Percentiles rank a stretch among this genome's conserved stretches.
These are phyloP conservation scores for Wilhelminamyces savonicus DNA, from an alignment of 805 yeast species.

Conservation along the genomic window DNA sequence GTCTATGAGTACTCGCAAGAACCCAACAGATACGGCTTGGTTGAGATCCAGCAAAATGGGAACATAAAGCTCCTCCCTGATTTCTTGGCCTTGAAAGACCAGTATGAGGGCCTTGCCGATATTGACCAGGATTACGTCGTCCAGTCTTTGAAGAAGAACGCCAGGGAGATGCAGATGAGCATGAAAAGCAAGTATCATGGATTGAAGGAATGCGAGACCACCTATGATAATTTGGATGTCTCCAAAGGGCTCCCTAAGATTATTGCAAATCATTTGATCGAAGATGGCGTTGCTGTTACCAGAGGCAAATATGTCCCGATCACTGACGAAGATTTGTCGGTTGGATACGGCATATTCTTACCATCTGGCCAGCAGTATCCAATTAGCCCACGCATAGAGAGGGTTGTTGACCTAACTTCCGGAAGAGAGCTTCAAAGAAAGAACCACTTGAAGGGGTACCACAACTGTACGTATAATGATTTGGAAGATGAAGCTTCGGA, in stretches of 20 bases:
- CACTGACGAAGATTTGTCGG: conserved; percentile 33
- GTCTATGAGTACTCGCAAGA: conserved; percentile 80
- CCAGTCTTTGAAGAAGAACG: conserved; percentile 18
- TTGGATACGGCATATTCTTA: conserved; percentile 37
- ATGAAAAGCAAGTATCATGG: conserved; percentile 11
- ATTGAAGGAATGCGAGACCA: conserved; percentile 24
- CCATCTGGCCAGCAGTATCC: conserved; percentile 35
- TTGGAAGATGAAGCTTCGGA: background rate
- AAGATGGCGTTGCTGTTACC: conserved; percentile 40
- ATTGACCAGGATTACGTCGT: conserved; percentile 15
- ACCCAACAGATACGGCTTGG: conserved; percentile 73
- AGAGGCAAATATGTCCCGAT: conserved; percentile 48
- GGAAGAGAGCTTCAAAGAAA: conserved; percentile 13
- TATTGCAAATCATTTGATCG: conserved; percentile 38
- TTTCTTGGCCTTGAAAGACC: conserved; percentile 43
- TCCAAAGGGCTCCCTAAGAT: conserved; percentile 41
- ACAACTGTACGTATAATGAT: conserved; percentile 38
- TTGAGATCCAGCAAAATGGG: conserved; percentile 39
- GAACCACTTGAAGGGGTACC: conserved; percentile 15
- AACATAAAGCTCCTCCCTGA: conserved; percentile 43
- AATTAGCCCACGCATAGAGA: conserved; percentile 15
- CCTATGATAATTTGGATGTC: conserved; percentile 30
- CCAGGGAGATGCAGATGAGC: conserved; percentile 13
- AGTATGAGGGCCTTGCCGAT: conserved; percentile 32
- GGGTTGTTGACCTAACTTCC: conserved; percentile 9